Base-by-base conservation (phyloP, 2,329 filamentous ascomycete species). In the Aureobasidium lini region DNA sequence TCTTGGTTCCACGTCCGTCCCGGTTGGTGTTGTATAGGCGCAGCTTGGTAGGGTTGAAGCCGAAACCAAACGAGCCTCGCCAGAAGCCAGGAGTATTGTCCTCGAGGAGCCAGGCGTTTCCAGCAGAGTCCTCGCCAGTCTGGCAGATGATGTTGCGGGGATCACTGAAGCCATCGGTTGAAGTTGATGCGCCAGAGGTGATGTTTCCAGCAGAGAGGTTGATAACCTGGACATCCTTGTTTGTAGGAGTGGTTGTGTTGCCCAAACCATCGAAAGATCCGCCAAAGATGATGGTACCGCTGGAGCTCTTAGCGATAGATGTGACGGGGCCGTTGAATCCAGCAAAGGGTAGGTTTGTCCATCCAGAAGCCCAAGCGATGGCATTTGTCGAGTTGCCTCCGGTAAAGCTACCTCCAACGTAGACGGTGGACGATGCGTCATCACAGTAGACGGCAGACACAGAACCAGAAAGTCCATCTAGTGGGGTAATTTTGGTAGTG, bases 321-420 rank as follows among this genome's bases (percentile, higher is more conserved):
- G 84, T 84, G 54, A 99, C 91, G 2, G 90, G 90, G 29, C 92
- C 92, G 73, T 97, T 97, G 75, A 99, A 95, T 23, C 95, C 95
- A 42, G 86, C 85, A 76, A 99, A 99, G 2, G 93, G 88, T 60
- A 99, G 76, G 67, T 90, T 88, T 18, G 82, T 82, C 87, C 89
- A 96, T 50, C 83, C 84, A 32, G 84, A 76, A 9, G 77, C 81
- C 90, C 90, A 97, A 11, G 88, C 83, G 66, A 96, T 87, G 6
- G 93, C 95, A 71, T 99, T 97, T 29, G 87, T 90, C 6, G 91
- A 94, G 69, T 94, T 90, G 39, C 78, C 81, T 43, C 85, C 86
- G 59, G 82, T 85, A 71, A 99, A 96, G 62, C 84, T 87, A 31
- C 94, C 94, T 61, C 94, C 95, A 46, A 97, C 85, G 69, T 95